A percentile compares a stretch with the other conserved stretches of the same genome.
These are phyloP conservation scores for Penicillium lagena DNA, from an alignment of 495 filamentous ascomycete species.

Conservation along the genomic window DNA sequence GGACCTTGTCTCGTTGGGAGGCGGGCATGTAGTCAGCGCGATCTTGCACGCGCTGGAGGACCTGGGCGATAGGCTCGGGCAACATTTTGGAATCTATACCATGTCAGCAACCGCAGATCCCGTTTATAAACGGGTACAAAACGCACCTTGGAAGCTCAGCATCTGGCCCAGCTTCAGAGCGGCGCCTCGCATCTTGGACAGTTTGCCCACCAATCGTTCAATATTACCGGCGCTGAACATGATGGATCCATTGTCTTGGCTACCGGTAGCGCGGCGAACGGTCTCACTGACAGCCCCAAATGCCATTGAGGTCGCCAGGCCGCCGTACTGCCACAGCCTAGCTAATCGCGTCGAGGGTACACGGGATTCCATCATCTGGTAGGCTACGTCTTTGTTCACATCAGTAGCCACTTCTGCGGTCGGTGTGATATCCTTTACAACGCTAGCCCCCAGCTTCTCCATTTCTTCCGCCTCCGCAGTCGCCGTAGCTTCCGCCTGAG, in stretches of 20 bases:
- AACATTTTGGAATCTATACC: slow-evolving; percentile 82
- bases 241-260: slow-evolving; percentile 61
- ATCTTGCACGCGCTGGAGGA: slow-evolving; percentile 92
- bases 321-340: slow-evolving; percentile 89
- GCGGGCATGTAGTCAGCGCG: slow-evolving; percentile 97
- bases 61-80: slow-evolving; percentile 73
- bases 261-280: slow-evolving; percentile 61
- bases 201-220: slow-evolving; percentile 83
- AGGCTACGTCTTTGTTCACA: slow-evolving; percentile 28
- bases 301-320: slow-evolving; percentile 89
- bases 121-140: background rate
- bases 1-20: slow-evolving; percentile 80
- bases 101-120: slow-evolving; percentile 2
- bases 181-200: slow-evolving; percentile 95
- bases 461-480: slow-evolving; percentile 14
- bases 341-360: slow-evolving; percentile 85
- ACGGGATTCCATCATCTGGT: slow-evolving; percentile 79
- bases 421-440: slow-evolving; percentile 18
- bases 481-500: background rate
- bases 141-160: slow-evolving; percentile 82
- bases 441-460: slow-evolving; percentile 12
- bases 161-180: slow-evolving; percentile 97
- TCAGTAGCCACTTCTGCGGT: slow-evolving; percentile 2
- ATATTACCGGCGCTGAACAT: slow-evolving; percentile 88
- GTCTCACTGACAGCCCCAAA: slow-evolving; percentile 87